These are phyloP conservation scores for Rubia yunnanensis DNA, from an alignment of 257 asterid species.

Conservation along the genomic window DNA sequence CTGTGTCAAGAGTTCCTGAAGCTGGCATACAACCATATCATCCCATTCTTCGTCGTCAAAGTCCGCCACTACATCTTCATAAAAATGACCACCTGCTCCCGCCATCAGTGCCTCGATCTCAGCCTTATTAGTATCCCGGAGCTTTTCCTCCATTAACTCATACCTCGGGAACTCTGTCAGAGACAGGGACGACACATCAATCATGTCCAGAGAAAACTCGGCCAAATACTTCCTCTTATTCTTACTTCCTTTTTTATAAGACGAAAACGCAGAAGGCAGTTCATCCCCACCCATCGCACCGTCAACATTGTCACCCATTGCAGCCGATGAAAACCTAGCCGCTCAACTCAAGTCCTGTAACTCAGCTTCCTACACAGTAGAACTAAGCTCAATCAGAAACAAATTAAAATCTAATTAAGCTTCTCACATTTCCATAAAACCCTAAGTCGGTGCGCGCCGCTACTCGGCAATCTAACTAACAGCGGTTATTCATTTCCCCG, in stretches of 20 bases:
- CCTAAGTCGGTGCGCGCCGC: background rate
- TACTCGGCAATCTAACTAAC: background rate
- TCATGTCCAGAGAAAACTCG: constrained; percentile 27
- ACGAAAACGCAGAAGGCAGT: constrained; percentile 13
- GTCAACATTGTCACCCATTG: constrained; percentile 33
- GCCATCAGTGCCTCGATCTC: constrained; percentile 28
- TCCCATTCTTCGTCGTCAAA: constrained; percentile 48
- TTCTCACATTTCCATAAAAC: constrained; percentile 5
- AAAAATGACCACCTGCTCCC: constrained; percentile 15
- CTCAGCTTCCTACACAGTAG: constrained; percentile 3
- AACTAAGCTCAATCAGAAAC: background rate
- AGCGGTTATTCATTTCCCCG: background rate
- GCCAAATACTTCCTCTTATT: constrained; percentile 58
- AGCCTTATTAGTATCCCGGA: constrained; percentile 16
- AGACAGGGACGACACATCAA: constrained; percentile 26
- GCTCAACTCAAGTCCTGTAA: background rate
- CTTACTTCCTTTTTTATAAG: constrained; percentile 37
- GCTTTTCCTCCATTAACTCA: constrained; percentile 40
- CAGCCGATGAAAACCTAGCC: background rate
- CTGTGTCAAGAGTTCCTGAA: constrained; percentile 41
- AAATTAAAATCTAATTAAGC: too few relatives aligned
- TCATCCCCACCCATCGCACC: constrained; percentile 24
- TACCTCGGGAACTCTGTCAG: constrained; percentile 46
- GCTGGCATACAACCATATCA: constrained; percentile 38
- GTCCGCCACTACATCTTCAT: constrained; percentile 24